Evolutionary conservation across 2,329 filamentous ascomycete species (phyloP), one percentile per base, ranked within the genome.

Genomic region (Alternaria angustiovoidea): DNA sequence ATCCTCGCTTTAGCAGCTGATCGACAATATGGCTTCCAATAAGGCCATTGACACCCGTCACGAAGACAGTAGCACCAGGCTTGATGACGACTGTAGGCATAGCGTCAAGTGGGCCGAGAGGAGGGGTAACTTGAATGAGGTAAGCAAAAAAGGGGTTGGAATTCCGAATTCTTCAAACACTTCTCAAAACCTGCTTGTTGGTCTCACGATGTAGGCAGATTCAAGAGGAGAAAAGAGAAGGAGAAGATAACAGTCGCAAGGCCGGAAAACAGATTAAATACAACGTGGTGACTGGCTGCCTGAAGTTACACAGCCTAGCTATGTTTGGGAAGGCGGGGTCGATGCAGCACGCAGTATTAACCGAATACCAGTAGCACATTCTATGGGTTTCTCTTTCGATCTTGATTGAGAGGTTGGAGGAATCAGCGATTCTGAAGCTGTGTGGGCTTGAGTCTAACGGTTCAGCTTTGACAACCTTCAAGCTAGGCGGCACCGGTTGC

Each of bases 41-140:
- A 20, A 78, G 63, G 12, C 78, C 77, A 59, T 75, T 79, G 7
- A 67, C 72, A 11, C 77, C 78, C 0, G 77, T 79, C 2, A 79
- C 74, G 8, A 80, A 68, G 28, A 79, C 49, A 5, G 62, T 70
- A 18, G 68, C 64, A 32, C 71, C 73, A 4, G 72, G 67, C 1
- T 67, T 51, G 16, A 75, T 57, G 16, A 61, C 53, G 16, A 67
- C 56, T 8, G 63, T 61, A 46, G 61, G 57, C 64, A 72, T 72
- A 24, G 7, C 59, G 56, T 14, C 16, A 8, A 41, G 11, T n/a
- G 18, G 7, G 43, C 28, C 49, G 5, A 18, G 6, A 14, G 46
- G 11, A 36, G 7, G 11, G 44, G 47, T 54, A 38, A 54, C 55
- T 58, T 39, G 61, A 54, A 42, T 12, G 44, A 28, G 38, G 47